Base-by-base conservation (phyloP, 1,284 basidiomycete genomes). In the Boletellus deceptivus region DNA sequence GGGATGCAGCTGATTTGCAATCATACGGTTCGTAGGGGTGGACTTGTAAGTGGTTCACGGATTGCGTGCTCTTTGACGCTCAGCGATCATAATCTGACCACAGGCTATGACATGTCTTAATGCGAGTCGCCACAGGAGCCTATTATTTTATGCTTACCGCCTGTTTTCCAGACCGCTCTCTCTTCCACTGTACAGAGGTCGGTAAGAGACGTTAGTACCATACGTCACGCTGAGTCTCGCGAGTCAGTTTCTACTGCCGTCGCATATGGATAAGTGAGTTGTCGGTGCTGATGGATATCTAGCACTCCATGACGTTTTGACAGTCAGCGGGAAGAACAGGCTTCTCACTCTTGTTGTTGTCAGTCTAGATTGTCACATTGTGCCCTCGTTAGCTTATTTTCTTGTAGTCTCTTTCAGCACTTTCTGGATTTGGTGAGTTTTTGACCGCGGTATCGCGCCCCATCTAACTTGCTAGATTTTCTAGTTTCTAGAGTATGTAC, bases 221-320 rank as follows among this genome's bases (percentile, higher is more conserved):
- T 33, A 6, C 18, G 10, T 31, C 3, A 2, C 16, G 13, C 49
- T 54, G 17, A 60, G 16, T 1, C 29, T 14, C 4, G 1, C 24
- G 20, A n/a, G 1, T 45, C 38, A 60, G 57, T 39, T 58, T 58
- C 34, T 61, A 59, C 20, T 52, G 59, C 34, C 17, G 14, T 43
- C 56, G 55, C 4, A 39, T 60, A 50, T 59, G 57, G 57, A 52
- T 36, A 10, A 59, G 57, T 59, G 40, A 36, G 56, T 43, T 18
- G 4, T 37, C 24, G 3, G 10, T 10, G 9, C 9, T 33, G 37
- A 45, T n/a, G 20, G 6, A 29, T 4, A 17, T 37, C 10, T 43
- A 18, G 4, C 48, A 9, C 11, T 13, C 5, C 18, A 0, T 46
- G 10, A 38, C 17, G 20, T 24, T 5, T 37, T 8, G 6, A 33